A percentile compares a stretch with the other conserved stretches of the same genome.
phyloP scores from a whole-genome alignment of 2,329 filamentous ascomycete species.

The Davidsoniella virescens region DNA sequence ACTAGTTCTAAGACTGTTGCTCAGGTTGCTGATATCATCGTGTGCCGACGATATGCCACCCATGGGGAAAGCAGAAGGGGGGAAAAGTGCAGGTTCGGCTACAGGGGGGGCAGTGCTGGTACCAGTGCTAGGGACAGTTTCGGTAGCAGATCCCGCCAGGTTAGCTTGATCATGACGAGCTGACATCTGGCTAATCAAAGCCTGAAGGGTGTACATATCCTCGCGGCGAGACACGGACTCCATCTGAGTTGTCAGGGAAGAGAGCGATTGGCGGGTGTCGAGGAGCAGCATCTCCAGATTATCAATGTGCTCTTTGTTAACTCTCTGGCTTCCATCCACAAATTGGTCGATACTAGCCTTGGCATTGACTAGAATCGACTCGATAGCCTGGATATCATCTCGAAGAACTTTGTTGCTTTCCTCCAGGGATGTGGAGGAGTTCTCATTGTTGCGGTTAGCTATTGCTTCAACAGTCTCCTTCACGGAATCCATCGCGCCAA shows the following conservation, averaged over 20 bases:
- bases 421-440: conserved; percentile 13
- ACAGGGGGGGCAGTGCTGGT: neutral
- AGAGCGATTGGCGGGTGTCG: conserved; percentile 60
- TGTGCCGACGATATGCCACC: conserved; percentile 2
- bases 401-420: conserved; percentile 24
- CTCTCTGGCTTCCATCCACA: conserved; percentile 54
- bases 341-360: conserved; percentile 74
- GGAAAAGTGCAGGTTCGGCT: neutral
- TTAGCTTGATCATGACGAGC: conserved; percentile 60
- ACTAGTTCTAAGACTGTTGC: conserved; percentile 12
- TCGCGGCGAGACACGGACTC: conserved; percentile 60
- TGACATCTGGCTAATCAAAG: conserved; percentile 63
- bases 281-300: conserved; percentile 49
- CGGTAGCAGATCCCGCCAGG: conserved; percentile 21
- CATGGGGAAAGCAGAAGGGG: conserved; percentile 7
- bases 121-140: neutral
- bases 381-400: conserved; percentile 75
- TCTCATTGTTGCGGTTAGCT: conserved; percentile 19
- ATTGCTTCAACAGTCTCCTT: conserved; percentile 31
- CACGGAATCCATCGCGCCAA: conserved; percentile 35
- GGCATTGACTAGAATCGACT: conserved; percentile 76
- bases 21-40: conserved; percentile 10
- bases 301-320: conserved; percentile 49
- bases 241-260: conserved; percentile 47
- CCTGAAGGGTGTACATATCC: conserved; percentile 61